Base-by-base conservation (phyloP, 78 protist species). In the Pigoraptor vietnamica region DNA sequence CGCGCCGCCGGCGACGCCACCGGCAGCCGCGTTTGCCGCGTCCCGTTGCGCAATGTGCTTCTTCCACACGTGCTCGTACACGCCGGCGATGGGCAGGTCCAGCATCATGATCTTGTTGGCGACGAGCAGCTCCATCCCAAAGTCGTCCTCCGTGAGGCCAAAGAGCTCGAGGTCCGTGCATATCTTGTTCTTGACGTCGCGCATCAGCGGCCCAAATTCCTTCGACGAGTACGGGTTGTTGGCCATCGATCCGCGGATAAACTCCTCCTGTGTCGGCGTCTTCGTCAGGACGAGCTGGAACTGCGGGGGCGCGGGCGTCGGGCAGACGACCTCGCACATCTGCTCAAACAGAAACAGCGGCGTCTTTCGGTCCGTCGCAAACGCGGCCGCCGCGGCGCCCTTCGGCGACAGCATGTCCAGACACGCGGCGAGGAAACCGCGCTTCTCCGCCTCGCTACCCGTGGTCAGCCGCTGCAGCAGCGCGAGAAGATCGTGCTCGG, bases 81-180 rank as follows among this genome's bases (percentile, higher is more conserved):
- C 97, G 29, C 39, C 89, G 0, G 48, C 25, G 35, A 98, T 90
- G 24, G 97, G 96, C 0, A 98, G 95, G 92, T 96, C 97, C 32
- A 98, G 96, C 89, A 91, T 91, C 90, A 97, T 92, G 87, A 98
- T 98, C 88, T 92, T 87, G 86, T 93, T 92, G 86, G 37, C 93
- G 0, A 98, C 99, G 24, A 98, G 94, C 84, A 98, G 93, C 92
- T 98, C 98, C 97, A 97, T 97, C 37, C 97, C 98, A 87, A 93
- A 94, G 92, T 97, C 99, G 92, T 95, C 97, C 32, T 96, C 98
- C 29, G 95, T 33, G 56, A 95, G 84, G 33, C 94, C 89, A 32
- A 90, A 90, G 40, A 96, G 40, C 55, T 96, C 98, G 40, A 96
- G 95, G 1, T 95, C 93, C 82, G 39, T 86, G 56, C 98, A 97